Evolutionary conservation across 2,329 filamentous ascomycete species (phyloP).

Genomic region (Harringtonia lauricola): DNA sequence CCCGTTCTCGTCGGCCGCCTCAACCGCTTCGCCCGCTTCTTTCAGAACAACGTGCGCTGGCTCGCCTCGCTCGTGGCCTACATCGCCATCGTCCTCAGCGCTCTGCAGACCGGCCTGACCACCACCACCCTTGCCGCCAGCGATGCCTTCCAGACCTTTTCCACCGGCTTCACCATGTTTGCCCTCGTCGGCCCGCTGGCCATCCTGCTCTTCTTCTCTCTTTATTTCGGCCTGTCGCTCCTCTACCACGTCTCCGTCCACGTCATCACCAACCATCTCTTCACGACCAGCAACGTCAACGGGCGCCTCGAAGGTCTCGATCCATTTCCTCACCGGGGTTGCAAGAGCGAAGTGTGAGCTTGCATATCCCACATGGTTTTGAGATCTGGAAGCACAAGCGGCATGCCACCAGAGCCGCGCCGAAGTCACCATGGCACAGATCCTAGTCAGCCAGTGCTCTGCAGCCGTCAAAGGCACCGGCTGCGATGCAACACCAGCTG

Average conservation of each 20-base stretch:
- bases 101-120: slow-evolving; percentile 36
- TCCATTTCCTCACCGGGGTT: slow-evolving; percentile 9
- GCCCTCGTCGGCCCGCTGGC: slow-evolving; percentile 29
- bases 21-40: slow-evolving; percentile 26
- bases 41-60: slow-evolving; percentile 29
- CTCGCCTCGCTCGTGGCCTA: slow-evolving; percentile 28
- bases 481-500: slow-evolving; percentile 15
- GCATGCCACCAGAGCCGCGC: slow-evolving; percentile 12
- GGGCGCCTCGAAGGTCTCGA: neutral
- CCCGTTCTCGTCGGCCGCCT: slow-evolving; percentile 15
- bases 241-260: slow-evolving; percentile 10
- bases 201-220: slow-evolving; percentile 8
- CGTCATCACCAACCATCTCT: slow-evolving; percentile 6
- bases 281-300: neutral
- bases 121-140: slow-evolving; percentile 22
- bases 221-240: slow-evolving; percentile 11
- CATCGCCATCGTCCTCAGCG: slow-evolving; percentile 32
- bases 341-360: slow-evolving; percentile 8
- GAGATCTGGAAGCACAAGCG: slow-evolving; percentile 11
- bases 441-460: slow-evolving; percentile 13
- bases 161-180: slow-evolving; percentile 37
- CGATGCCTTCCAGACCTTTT: slow-evolving; percentile 28
- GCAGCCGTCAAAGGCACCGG: neutral
- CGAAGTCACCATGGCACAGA: slow-evolving; percentile 16
- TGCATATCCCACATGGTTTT: neutral